phyloP scores from a whole-genome alignment of 345 rosid genomes.

The Populus simonii region DNA sequence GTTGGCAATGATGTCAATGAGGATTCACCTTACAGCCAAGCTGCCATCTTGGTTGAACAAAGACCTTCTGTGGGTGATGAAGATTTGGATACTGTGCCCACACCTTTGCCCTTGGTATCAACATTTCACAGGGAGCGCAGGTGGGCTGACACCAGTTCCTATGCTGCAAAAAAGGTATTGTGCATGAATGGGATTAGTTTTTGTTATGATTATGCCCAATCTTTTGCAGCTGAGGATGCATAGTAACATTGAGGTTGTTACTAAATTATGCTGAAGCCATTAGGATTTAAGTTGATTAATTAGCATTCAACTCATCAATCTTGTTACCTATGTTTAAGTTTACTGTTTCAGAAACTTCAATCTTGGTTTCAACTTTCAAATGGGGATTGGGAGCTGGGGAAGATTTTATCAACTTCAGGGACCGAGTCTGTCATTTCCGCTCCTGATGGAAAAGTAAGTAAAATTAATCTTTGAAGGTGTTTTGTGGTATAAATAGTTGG shows the following conservation, averaged over 20 bases:
- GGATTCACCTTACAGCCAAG: constrained; percentile 76
- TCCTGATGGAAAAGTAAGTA: constrained; percentile 76
- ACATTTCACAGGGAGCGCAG: constrained; percentile 47
- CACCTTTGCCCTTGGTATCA: constrained; percentile 48
- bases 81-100: constrained; percentile 43
- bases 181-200: background rate
- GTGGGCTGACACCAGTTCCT: constrained; percentile 78
- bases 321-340: constrained; percentile 21
- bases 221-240: background rate
- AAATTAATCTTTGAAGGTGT: constrained; percentile 3
- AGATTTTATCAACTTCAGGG: constrained; percentile 64
- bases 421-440: constrained; percentile 61
- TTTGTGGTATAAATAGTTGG: constrained; percentile 9
- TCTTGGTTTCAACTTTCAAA: constrained; percentile 82
- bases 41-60: constrained; percentile 37
- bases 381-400: constrained; percentile 89
- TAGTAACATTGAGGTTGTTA: background rate
- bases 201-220: constrained; percentile 1
- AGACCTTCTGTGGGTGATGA: constrained; percentile 45
- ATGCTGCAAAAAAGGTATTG: constrained; percentile 71
- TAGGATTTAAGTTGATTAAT: background rate
- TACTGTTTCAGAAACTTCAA: constrained; percentile 64
- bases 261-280: constrained; percentile 6
- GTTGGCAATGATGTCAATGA: constrained; percentile 38
- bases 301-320: constrained; percentile 1